Conservation (phyloP, 2,329 filamentous ascomycete genomes). For the Parastagonospora avenae region DNA sequence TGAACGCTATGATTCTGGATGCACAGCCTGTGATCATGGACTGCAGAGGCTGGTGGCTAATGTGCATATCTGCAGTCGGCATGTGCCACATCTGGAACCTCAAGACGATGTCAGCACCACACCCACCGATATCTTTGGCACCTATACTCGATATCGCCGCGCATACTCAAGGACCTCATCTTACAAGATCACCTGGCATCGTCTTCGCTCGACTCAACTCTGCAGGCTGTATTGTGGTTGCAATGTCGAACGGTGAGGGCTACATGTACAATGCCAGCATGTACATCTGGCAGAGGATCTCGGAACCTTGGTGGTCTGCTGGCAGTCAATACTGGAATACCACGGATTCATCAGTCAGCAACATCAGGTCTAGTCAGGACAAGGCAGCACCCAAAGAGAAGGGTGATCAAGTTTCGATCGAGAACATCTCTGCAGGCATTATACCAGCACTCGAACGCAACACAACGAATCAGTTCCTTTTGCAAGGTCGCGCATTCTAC, state of each 20-base stretch:
- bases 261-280: slow-evolving; percentile 86
- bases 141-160: slow-evolving; percentile 88
- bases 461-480: slow-evolving; percentile 88
- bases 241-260: slow-evolving; percentile 91
- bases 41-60: slow-evolving; percentile 83
- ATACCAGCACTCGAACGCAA: slow-evolving; percentile 92
- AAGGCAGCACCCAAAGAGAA: slow-evolving; percentile 41
- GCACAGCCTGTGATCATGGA: slow-evolving; percentile 94
- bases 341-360: slow-evolving; percentile 85
- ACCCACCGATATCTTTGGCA: slow-evolving; percentile 86
- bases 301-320: slow-evolving; percentile 97
- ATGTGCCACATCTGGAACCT: slow-evolving; percentile 95
- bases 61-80: slow-evolving; percentile 87
- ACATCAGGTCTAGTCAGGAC: slow-evolving; percentile 68
- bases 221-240: slow-evolving; percentile 83
- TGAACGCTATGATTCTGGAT: slow-evolving; percentile 86
- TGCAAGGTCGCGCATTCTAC: slow-evolving; percentile 90
- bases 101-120: slow-evolving; percentile 78
- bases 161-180: slow-evolving; percentile 76
- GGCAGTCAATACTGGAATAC: slow-evolving; percentile 99
- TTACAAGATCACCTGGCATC: slow-evolving; percentile 79
- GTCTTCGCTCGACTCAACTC: slow-evolving; percentile 92
- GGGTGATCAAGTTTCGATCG: slow-evolving; percentile 57
- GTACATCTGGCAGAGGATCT: slow-evolving; percentile 93
- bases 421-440: slow-evolving; percentile 82